A percentile compares a stretch with the other conserved stretches of the same genome.
These are phyloP conservation scores for Lactifluus piperatus DNA, from an alignment of 768 basidiomycete species.

Conservation along the genomic window DNA sequence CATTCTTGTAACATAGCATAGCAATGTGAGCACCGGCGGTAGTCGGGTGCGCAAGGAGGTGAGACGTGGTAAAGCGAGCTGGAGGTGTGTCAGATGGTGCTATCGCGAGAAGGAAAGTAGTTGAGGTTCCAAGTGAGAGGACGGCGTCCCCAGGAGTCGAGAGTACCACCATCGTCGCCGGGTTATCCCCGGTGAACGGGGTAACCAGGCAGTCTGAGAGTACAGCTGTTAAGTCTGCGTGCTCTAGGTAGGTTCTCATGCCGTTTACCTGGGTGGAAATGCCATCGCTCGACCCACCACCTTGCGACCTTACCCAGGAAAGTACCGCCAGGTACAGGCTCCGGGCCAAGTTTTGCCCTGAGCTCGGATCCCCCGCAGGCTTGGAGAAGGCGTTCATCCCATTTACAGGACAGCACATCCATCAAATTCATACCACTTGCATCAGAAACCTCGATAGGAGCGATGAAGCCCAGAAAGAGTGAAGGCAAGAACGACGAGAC, in stretches of 20 bases:
- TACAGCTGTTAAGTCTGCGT: not conserved
- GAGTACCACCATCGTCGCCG: constrained; percentile 69
- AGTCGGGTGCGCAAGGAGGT: constrained; percentile 65
- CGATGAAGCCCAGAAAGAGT: constrained; percentile 67
- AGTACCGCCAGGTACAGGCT: constrained; percentile 67
- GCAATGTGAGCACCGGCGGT: constrained; percentile 58
- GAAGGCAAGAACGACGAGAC: constrained; percentile 81
- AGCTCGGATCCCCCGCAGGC: constrained; percentile 62
- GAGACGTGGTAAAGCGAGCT: constrained; percentile 64
- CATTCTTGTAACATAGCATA: constrained; percentile 92
- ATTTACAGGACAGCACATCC: constrained; percentile 63
- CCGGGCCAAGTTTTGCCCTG: constrained; percentile 60
- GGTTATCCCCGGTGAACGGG: constrained; percentile 87
- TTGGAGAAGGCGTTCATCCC: constrained; percentile 59
- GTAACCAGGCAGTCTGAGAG: constrained; percentile 64
- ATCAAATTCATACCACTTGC: constrained; percentile 89
- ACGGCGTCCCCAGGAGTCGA: constrained; percentile 74
- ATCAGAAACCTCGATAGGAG: constrained; percentile 80
- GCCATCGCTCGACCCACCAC: constrained; percentile 74
- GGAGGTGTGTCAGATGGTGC: constrained; percentile 57
- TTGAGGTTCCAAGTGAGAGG: constrained; percentile 82
- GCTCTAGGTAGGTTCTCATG: not conserved
- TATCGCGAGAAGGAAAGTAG: constrained; percentile 74
- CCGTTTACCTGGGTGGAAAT: constrained; percentile 50
- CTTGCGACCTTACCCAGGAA: constrained; percentile 52